Percentiles rank a stretch among this genome's conserved stretches.
phyloP scores from a whole-genome alignment of 192 early-diverging fungal species.

The Coemansia sp. region DNA sequence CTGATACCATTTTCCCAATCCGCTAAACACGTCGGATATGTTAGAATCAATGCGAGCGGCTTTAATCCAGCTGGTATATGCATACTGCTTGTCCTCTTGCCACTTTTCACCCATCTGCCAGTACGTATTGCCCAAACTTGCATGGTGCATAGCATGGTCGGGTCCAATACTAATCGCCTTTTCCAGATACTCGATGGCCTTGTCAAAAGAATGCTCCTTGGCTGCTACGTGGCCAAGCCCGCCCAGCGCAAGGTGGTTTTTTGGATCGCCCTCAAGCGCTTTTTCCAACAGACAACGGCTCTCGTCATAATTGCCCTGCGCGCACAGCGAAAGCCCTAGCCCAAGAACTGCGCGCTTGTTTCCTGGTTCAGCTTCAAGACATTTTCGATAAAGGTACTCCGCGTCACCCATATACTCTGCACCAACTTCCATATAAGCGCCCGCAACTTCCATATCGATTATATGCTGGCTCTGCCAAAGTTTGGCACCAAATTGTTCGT shows the following conservation, averaged over 20 bases:
- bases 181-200: conserved; percentile 58
- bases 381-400: conserved; percentile 56
- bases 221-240: conserved; percentile 72
- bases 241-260: conserved; percentile 56
- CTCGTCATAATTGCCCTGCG: conserved; percentile 59
- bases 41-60: conserved; percentile 71
- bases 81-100: conserved; percentile 61
- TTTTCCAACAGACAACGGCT: conserved; percentile 59
- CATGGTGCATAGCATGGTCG: conserved; percentile 58
- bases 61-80: conserved; percentile 67
- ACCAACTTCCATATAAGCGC: conserved; percentile 62
- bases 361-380: conserved; percentile 48
- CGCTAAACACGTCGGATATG: conserved; percentile 68
- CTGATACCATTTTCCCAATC: conserved; percentile 81
- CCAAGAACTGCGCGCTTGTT: conserved; percentile 54
- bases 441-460: conserved; percentile 62
- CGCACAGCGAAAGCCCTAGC: conserved; percentile 56
- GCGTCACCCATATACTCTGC: conserved; percentile 59
- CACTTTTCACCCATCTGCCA: conserved; percentile 75
- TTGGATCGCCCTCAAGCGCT: conserved; percentile 45
- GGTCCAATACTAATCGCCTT: conserved; percentile 58
- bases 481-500: conserved; percentile 1
- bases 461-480: conserved; percentile 51
- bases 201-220: conserved; percentile 52
- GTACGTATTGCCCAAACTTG: conserved; percentile 69